Conservation (phyloP, 805 yeast species). For the Kodamaea hsintzibuensis region DNA sequence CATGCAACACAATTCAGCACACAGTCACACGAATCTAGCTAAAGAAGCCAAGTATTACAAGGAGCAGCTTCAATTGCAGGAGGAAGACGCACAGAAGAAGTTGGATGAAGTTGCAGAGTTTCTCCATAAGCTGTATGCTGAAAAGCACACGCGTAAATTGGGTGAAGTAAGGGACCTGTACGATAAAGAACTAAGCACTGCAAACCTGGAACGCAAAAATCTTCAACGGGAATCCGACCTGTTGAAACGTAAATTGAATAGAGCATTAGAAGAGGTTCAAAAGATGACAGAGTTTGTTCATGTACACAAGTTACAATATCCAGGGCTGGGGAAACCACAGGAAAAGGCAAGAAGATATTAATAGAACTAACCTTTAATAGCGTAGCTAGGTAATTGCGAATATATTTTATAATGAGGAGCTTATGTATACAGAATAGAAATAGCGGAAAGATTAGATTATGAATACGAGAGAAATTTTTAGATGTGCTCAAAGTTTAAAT, state of each 20-base stretch:
- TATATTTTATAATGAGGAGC: background rate
- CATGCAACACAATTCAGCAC: constrained; percentile 14
- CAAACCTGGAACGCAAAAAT: constrained; percentile 13
- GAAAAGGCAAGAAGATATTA: constrained; percentile 1
- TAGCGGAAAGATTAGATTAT: no score
- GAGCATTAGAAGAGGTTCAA: constrained; percentile 16
- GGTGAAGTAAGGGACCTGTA: constrained; percentile 46
- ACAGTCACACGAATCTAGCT: constrained; percentile 11
- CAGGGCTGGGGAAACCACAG: constrained; percentile 2
- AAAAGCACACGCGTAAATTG: constrained; percentile 75
- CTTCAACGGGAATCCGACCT: constrained; percentile 15
- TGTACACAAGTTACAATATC: constrained; percentile 14
- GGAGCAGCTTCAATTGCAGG: constrained; percentile 36
- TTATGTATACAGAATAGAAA: background rate
- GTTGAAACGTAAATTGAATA: constrained; percentile 15
- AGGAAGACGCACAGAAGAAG: constrained; percentile 52
- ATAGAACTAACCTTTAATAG: background rate
- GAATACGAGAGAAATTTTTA: no score
- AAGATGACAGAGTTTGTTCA: constrained; percentile 15
- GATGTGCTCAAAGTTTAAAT: no score
- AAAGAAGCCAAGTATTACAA: constrained; percentile 19
- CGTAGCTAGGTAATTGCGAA: background rate
- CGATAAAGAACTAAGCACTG: constrained; percentile 13
- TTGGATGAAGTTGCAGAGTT: constrained; percentile 67
- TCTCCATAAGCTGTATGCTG: constrained; percentile 69